Evolutionary conservation across 116 monocot genomes (phyloP).

Genomic region (Dioscorea cayenensis): DNA sequence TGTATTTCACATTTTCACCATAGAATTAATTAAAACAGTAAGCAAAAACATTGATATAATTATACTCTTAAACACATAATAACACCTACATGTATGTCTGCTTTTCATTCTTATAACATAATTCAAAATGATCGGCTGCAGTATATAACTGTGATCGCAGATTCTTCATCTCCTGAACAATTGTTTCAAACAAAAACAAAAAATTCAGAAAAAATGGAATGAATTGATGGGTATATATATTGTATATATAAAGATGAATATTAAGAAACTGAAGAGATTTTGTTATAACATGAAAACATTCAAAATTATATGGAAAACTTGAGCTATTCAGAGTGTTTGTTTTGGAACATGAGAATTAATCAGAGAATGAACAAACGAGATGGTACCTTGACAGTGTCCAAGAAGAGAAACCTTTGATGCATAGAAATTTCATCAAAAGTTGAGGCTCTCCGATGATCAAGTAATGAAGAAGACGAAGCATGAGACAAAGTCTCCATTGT

Average conservation of each 20-base stretch:
- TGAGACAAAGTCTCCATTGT: background rate
- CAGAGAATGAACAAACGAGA: background rate
- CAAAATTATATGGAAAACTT: background rate
- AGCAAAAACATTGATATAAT: background rate
- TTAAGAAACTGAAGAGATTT: too few species aligned
- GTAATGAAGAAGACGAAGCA: background rate
- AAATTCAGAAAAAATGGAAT: background rate
- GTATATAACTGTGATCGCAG: constrained; percentile 57
- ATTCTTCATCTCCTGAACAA: constrained; percentile 64
- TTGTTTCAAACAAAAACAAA: background rate
- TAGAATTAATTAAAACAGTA: too few species aligned
- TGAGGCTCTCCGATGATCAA: background rate
- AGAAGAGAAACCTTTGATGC: background rate
- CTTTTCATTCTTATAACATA: constrained; percentile 56
- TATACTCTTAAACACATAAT: background rate
- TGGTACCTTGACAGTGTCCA: background rate
- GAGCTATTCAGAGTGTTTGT: background rate
- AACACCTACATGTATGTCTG: constrained; percentile 33
- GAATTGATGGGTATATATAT: too few species aligned
- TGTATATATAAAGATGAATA: too few species aligned
- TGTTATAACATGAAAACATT: too few species aligned
- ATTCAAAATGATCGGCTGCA: constrained; percentile 66
- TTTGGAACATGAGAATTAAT: too few species aligned
- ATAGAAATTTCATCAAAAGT: background rate
- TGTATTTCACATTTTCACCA: constrained; percentile 20